Base-by-base conservation (phyloP, 2,329 filamentous ascomycete species). In the Thelonectria blattea region DNA sequence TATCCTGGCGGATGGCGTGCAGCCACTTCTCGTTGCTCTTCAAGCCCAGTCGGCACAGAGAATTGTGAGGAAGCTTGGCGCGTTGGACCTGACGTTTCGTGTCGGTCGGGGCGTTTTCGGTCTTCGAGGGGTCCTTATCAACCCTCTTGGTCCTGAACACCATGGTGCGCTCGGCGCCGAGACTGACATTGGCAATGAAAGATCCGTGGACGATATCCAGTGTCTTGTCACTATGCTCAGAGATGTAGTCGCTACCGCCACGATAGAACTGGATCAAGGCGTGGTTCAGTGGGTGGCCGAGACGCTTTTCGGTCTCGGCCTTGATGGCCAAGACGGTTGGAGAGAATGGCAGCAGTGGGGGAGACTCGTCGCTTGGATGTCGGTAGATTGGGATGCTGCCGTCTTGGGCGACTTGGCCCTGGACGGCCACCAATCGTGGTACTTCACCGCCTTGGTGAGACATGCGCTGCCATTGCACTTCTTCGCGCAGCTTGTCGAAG, bases 181-280 rank as follows among this genome's bases (percentile, higher is more conserved):
- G 84, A 66, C 92, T 97, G 51, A 97, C 87, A 72, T 98, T 99
- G 65, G 93, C 92, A 66, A 99, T 96, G 61, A 84, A 93, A 22
- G 91, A 95, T 5, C 83, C 88, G 24, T 85, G 86, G 12, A 87
- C 88, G 58, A 99, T 95, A 73, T 99, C 95, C 22, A 99, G 81
- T 0, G 94, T 97, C 78, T 99, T 99, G 74, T 99, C 95, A 41
- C 92, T 96, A 72, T 99, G 95, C 73, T 99, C 95, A 1, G 92
- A 95, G 63, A 99, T 99, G 73, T 92, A 92, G 76, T 99, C 95
- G 49, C 86, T 87, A 3, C 94, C 92, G 67, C 85, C 84, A n/a
- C 95, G 91, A 72, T 99, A 99, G 59, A 93, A 85, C 72, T 99
- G 95, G 47, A 99, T 96, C 49, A 99, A 79, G 1, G 89, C 93